Base-by-base conservation (phyloP, 179 eudicot species). In the Vitellaria paradoxa region DNA sequence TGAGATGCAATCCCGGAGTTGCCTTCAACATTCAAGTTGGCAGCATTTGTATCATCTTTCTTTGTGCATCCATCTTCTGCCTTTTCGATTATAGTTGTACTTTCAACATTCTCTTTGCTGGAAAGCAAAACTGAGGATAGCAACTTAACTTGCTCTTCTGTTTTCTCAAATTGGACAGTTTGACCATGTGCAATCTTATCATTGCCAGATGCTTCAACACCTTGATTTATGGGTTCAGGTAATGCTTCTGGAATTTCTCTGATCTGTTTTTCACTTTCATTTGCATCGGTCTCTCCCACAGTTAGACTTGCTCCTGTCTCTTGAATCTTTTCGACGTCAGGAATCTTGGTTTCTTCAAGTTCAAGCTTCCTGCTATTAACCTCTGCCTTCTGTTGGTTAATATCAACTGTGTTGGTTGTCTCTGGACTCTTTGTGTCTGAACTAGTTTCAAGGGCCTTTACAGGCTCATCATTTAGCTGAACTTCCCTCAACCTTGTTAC, bases 1-100 rank as follows among this genome's bases (percentile, higher is more conserved):
- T 74, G 69, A 60, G 64, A 62, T 21, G 50, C 80, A 47, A 26
- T 18, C 5, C n/a, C 23, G 6, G 70, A 37, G 55, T 47, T 55
- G 4, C 70, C 80, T 71, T 70, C 70, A 61, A 71, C 60, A 42
- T 70, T 52, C 37, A 52, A 24, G 21, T 50, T 70, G 60, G 2
- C 73, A 50, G 7, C 56, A 9, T 66, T 20, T 18, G 55, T 50
- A 20, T 45, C 53, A 9, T 68, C 53, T 46, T 50, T 68, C 52
- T 65, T 17, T 65, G 14, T 47, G 71, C 77, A 26, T 24, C 61
- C 72, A 63, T 64, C 74, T 72, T 72, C 77, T 53, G 23, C 62
- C 74, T 24, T 18, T n/a, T 63, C 20, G 2, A n/a, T 72, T 24
- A 60, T 62, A 23, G 63, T 37, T 59, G 10, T 23, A 18, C 21